Base-by-base conservation (phyloP, 2,329 filamentous ascomycete species). In the Phoma sp. region DNA sequence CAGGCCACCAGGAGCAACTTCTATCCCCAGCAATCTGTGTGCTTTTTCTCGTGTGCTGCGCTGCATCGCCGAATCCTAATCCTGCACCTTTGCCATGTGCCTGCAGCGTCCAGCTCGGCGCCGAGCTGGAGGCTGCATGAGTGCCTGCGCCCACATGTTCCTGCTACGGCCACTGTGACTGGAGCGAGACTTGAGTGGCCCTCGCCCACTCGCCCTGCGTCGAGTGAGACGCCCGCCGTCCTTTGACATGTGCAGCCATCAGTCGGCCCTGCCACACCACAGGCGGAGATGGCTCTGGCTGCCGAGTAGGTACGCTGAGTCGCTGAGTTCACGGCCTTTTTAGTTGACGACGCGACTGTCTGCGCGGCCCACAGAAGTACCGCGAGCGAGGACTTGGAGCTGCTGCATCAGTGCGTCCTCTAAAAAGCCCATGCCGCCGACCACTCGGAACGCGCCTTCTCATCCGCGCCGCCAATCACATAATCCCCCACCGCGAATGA, bases 391-490 rank as follows among this genome's bases (percentile, higher is more conserved):
- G 27, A 42, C 44, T 44, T 45, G 44, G 48, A 45, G 45, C 47
- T 48, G 53, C 47, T 57, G 59, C 60, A 57, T 42, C 52, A 55
- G 18, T 18, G 18, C 18, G 18, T 18, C 18, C 18, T 52, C 37
- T 27, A 13, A 52, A 41, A 24, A 45, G 48, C 41, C 36, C 23
- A 30, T 22, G 40, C 36, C 41, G 51, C 52, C 51, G 25, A 51
- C 60, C 65, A 69, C 52, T 67, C 40, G 59, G 51, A 49, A 32
- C 35, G 14, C 54, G 14, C 51, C 36, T 52, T 57, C 64, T 18
- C 46, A 58, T 23, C 58, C 58, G 45, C 55, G 11, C 60, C 56
- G 53, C 70, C 68, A 71, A 72, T 69, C 52, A 68, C 27, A 60
- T 65, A 65, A 59, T 51, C 27, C 44, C 42, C 22, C 44, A 14